Conservation (phyloP, 2,329 filamentous ascomycete genomes). For the Hypoxylon sp. region DNA sequence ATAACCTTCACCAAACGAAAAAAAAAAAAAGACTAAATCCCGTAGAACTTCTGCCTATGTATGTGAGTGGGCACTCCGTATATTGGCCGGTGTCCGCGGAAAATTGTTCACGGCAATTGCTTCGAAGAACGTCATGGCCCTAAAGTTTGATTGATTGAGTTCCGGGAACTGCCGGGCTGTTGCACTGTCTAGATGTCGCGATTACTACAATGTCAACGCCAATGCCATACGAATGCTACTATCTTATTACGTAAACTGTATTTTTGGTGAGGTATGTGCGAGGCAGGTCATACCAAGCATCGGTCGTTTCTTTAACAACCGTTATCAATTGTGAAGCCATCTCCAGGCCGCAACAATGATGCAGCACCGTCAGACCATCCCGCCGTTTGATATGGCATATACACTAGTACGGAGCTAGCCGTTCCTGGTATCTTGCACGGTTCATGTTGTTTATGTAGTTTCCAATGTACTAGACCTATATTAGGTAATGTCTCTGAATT, state of each 20-base stretch:
- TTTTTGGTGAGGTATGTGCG: slow-evolving; percentile 1
- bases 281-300: slow-evolving; percentile 12
- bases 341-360: background rate
- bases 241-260: slow-evolving; percentile 21
- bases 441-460: slow-evolving; percentile 6
- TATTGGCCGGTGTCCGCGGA: slow-evolving; percentile 19
- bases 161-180: slow-evolving; percentile 36
- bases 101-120: slow-evolving; percentile 37
- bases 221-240: slow-evolving; percentile 28
- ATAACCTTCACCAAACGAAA: slow-evolving; percentile 11
- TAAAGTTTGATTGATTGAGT: slow-evolving; percentile 13
- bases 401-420: slow-evolving; percentile 13
- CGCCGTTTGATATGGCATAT: background rate
- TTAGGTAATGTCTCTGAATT: slow-evolving; percentile 15
- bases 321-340: slow-evolving; percentile 7
- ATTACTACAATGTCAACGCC: slow-evolving; percentile 26
- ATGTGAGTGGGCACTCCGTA: slow-evolving; percentile 17
- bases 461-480: slow-evolving; percentile 3
- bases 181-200: slow-evolving; percentile 13
- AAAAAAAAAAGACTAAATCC: slow-evolving; percentile 8
- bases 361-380: background rate
- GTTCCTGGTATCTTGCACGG: slow-evolving; percentile 28
- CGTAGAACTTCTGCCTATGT: slow-evolving; percentile 26
- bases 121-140: slow-evolving; percentile 31
- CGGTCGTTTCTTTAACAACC: slow-evolving; percentile 34